Evolutionary conservation across 257 asterid genomes (phyloP), one percentile per base, ranked within the genome.

Genomic region (Solanum pimpinellifolium): DNA sequence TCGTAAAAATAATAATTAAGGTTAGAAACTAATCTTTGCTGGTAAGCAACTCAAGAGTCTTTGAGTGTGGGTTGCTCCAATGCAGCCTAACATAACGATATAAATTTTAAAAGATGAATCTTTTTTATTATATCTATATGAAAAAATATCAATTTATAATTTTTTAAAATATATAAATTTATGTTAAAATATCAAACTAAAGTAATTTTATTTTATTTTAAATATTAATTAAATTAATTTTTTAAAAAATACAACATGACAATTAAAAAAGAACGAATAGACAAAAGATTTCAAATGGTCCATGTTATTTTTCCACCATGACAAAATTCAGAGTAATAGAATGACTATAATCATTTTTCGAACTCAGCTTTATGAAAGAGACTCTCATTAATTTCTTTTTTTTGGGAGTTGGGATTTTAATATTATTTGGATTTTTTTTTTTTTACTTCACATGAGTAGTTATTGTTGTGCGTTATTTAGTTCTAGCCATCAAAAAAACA

Each of bases 271-370:
- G 5, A 35, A 5, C 7, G 0, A 35, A 35, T 5, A 0, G 1
- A 5, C 90, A 77, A 86, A 90, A 18, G 23, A 9, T 89, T 85
- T 77, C 89, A 88, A 81, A 86, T 89, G 92, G 91, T 88, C 92
- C 93, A 73, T 15, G 66, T n/a, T 83, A 78, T 78, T 25, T 66
- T 6, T 74, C 47, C 87, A 90, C 88, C 78, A 59, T 46, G 39
- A 56, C n/a, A 47, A 42, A 20, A 83, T 39, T 76, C 47, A 35
- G 29, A 35, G 31, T 37, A 74, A 74, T 23, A 6, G 80, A 73
- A 73, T 35, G 84, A 87, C 78, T 62, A 44, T 78, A 46, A n/a
- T 73, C 60, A 82, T 74, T 68, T 68, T 52, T 49, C 3, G 21
- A 31, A 15, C 23, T 46, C 81, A 46, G 41, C 75, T 47, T 85